Conservation (phyloP, 768 basidiomycete genomes). For the Amanita molliuscula region DNA sequence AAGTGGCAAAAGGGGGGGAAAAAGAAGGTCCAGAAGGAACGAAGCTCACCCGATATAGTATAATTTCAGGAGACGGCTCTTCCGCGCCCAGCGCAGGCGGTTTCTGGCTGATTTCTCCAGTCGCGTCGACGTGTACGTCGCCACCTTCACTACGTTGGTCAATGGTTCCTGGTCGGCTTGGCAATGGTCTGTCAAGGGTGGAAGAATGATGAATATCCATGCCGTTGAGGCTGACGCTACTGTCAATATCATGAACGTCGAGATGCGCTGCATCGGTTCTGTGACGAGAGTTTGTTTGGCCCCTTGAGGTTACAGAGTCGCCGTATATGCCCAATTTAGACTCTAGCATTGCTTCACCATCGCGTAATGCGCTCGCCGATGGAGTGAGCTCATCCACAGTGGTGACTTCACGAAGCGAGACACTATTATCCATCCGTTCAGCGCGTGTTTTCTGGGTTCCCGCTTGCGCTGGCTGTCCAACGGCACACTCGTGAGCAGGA, state of each 20-base stretch:
- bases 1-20: neutral
- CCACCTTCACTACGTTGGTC: slow-evolving; percentile 3
- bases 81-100: slow-evolving; percentile 8
- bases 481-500: neutral
- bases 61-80: slow-evolving; percentile 19
- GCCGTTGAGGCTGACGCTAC: neutral
- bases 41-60: slow-evolving; percentile 23
- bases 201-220: neutral
- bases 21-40: slow-evolving; percentile 8
- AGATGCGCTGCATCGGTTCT: neutral
- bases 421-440: neutral
- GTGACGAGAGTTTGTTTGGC: slow-evolving; percentile 1
- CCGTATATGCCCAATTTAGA: neutral
- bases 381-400: neutral
- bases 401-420: neutral
- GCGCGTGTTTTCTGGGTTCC: neutral
- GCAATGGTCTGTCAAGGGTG: neutral
- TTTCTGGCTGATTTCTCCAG: slow-evolving; percentile 1
- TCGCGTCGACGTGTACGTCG: slow-evolving; percentile 10
- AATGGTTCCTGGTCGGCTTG: neutral
- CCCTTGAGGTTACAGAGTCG: neutral
- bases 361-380: neutral
- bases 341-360: neutral
- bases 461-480: neutral
- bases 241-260: neutral